Base-by-base conservation (phyloP, 768 basidiomycete genomes). In the Fibroporia radiculosa region DNA sequence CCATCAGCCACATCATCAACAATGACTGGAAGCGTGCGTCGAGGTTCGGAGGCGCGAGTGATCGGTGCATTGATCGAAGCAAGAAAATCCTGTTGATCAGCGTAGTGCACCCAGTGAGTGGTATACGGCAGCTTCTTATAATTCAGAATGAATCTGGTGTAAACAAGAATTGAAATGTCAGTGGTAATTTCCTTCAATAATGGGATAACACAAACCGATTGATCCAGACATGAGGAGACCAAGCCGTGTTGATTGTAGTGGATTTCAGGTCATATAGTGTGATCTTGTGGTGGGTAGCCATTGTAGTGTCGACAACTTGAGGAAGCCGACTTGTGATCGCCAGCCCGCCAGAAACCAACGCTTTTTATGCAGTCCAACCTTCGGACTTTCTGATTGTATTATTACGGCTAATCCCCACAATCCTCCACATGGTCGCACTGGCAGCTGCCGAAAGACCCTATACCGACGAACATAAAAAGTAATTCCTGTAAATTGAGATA, bases 1-100 rank as follows among this genome's bases (percentile, higher is more conserved):
- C 34, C 34, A 12, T 27, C 39, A 4, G 25, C 23, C 4, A 34
- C 20, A 5, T 23, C 39, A 46, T 63, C 63, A 36, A 57, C 39
- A 47, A 65, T 61, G 42, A 51, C 50, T 10, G 56, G 59, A 24
- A 59, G 47, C 16, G 53, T 59, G 49, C 59, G 61, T 18, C 45
- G 39, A 3, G 55, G 54, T 1, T 31, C 42, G 22, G 48, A 51
- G 28, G 56, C 49, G 26, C 24, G 39, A 12, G 39, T 40, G 3
- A 26, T 23, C 14, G 20, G 39, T 14, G 8, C 39, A 26, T 26
- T 26, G 39, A 40, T 19, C 10, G 39, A 11, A n/a, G 39, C 12
- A 12, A 40, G 3, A 7, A 26, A 11, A 3, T 4, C 18, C 22
- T 26, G 22, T 12, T 26, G 4, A 26, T 40, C 39, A 26, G 39